Base-by-base conservation (phyloP, 345 rosid species). In the Conringia planisiliqua region DNA sequence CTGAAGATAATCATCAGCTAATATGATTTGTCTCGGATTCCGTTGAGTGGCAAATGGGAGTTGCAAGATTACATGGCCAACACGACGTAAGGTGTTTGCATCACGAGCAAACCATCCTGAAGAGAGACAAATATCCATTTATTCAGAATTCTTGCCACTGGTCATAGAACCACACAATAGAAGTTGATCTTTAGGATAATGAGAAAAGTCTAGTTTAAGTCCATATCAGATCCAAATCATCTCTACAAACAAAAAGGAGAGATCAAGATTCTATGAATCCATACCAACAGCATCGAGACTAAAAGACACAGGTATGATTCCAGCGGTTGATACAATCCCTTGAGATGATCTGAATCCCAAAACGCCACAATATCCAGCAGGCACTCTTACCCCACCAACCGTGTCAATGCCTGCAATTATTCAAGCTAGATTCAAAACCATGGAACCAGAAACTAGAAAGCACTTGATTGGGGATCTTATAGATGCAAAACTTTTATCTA, bases 101-200 rank as follows among this genome's bases (percentile, higher is more conserved):
- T 95, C 96, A 70, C 81, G 92, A 13, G 97, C 97, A 87, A 90
- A 85, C 94, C 90, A 90, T 22, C 99, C 99, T 95, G 85, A 81
- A 83, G 68, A 13, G 14, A 35, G 39, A 7, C 66, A 71, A 73
- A 44, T 57, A 65, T 77, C 18, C 17, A 55, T 20, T 38, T 26
- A 65, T 77, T 22, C 11, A 66, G 62, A 75, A 60, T 36, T 33
- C 8, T 6, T 33, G 8, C 46, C 7, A 52, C 38, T 18, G 27
- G 54, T 48, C 55, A 9, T 4, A 20, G 14, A 20, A 22, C n/a
- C 30, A 4, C n/a, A 50, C n/a, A 22, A 22, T 6, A 50, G 29
- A 50, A 22, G 29, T 50, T 20, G 55, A 50, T 10, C 56, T 50
- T 50, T 50, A 50, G 10, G 13, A 18, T 3, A 50, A 24, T 51